Evolutionary conservation across 116 monocot genomes (phyloP), one percentile per base, ranked within the genome.

Genomic region (Phalaenopsis hybrid): DNA sequence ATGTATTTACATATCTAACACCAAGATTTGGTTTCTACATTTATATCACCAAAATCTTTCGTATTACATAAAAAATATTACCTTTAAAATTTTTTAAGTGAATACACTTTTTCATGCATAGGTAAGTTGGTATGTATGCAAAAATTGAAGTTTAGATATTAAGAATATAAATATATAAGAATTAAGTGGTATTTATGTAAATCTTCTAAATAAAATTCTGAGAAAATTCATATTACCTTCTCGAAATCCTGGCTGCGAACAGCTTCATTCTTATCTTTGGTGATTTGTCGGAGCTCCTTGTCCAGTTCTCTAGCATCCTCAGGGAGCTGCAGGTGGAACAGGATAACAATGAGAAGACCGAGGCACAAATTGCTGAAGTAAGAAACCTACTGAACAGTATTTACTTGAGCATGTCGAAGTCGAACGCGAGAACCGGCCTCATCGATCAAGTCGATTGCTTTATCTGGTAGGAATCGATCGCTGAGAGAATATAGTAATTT

Each of bases 221-320:
- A 6, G 28, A 5, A 44, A 80, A 65, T 8, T 16, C 55, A 55
- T 46, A 44, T n/a, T 83, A 95, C 98, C 95, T 98, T 98, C 78
- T 98, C 98, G 81, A 95, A 98, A 82, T 98, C 98, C 87, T 98
- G 98, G 61, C 93, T 78, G 28, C 95, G 92, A 1, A 93, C 98
- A 65, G 98, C 98, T 59, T 98, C 98, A 81, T 92, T 93, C 84
- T 98, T 98, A 82, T 98, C 93, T 82, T 98, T 98, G 33, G 95
- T 98, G 23, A 98, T 93, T 87, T 92, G 89, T 63, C 93, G 85
- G 37, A 98, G 89, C 84, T 98, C 98, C 84, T 89, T 98, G 83
- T 98, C 98, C 72, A 98, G 95, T 81, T 93, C 98, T 80, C 89
- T 92, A 17, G 98, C 98, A 55, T 95, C 98, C 87, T 98, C 98